Evolutionary conservation across 495 filamentous ascomycete genomes (phyloP).

Genomic region (Aspergillus kassunensis): DNA sequence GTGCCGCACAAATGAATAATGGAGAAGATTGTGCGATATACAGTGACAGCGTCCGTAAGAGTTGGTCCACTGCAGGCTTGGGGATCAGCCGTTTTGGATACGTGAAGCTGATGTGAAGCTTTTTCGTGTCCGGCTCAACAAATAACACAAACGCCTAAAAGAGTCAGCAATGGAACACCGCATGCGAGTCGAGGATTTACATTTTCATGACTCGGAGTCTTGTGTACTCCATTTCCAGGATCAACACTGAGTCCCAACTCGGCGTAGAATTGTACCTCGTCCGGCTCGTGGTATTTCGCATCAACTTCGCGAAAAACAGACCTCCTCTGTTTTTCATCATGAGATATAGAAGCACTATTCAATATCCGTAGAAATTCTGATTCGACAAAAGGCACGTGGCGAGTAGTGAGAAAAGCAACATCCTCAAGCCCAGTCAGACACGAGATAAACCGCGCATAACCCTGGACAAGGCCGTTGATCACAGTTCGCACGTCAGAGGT

Average conservation of each 20-base stretch:
- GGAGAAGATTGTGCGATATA: slow-evolving; percentile 14
- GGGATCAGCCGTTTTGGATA: slow-evolving; percentile 22
- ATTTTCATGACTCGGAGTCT: neutral
- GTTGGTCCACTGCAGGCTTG: slow-evolving; percentile 13
- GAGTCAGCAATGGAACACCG: neutral
- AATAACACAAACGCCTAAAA: slow-evolving; percentile 14
- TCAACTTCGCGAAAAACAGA: slow-evolving; percentile 11
- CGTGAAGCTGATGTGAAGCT: slow-evolving; percentile 13
- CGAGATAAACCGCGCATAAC: slow-evolving; percentile 22
- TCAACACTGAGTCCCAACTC: slow-evolving; percentile 11
- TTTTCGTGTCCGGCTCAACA: neutral
- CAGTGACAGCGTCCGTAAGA: slow-evolving; percentile 14
- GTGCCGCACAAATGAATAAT: neutral
- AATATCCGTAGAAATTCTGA: neutral
- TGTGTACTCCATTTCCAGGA: slow-evolving; percentile 16
- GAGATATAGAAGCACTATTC: slow-evolving; percentile 13
- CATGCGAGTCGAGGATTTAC: slow-evolving; percentile 1
- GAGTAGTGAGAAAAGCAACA: slow-evolving; percentile 18
- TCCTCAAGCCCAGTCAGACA: slow-evolving; percentile 22
- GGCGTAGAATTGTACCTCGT: slow-evolving; percentile 22
- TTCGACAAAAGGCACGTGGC: slow-evolving; percentile 2
- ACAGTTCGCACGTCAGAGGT: slow-evolving; percentile 6
- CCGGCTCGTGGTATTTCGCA: slow-evolving; percentile 6
- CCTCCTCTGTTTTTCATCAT: neutral
- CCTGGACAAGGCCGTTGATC: slow-evolving; percentile 13